Conservation (phyloP, 2,329 filamentous ascomycete genomes). For the Botryotinia calthae region DNA sequence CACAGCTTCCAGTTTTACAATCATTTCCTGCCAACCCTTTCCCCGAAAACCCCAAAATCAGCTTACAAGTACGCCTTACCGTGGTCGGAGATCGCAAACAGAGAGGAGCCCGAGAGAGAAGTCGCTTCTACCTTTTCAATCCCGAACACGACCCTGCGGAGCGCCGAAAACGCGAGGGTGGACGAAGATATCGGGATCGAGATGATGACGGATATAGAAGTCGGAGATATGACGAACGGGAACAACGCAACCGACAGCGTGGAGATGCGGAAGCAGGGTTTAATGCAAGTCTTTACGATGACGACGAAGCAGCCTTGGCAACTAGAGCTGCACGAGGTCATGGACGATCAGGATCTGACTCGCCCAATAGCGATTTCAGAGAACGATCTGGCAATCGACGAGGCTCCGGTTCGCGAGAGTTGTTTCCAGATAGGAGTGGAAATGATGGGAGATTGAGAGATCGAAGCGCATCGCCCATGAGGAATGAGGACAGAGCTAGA, state of each 20-base stretch:
- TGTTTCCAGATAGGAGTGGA: conserved; percentile 51
- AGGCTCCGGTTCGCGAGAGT: conserved; percentile 49
- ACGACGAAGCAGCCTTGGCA: conserved; percentile 48
- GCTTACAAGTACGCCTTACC: conserved; percentile 71
- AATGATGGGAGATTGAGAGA: conserved; percentile 37
- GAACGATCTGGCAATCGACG: conserved; percentile 20
- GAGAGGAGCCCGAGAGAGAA: conserved; percentile 72
- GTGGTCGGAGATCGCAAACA: conserved; percentile 76
- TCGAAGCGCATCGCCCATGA: conserved; percentile 39
- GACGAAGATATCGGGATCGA: conserved; percentile 60
- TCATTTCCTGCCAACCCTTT: conserved; percentile 67
- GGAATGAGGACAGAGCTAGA: conserved; percentile 40
- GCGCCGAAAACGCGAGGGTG: conserved; percentile 57
- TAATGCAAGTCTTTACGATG: conserved; percentile 80
- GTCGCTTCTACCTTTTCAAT: conserved; percentile 88
- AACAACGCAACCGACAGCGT: conserved; percentile 41
- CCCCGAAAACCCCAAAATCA: conserved; percentile 64
- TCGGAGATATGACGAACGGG: conserved; percentile 45
- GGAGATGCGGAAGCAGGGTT: conserved; percentile 58
- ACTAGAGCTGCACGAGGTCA: conserved; percentile 37
- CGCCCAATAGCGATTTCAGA: conserved; percentile 37
- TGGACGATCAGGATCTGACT: conserved; percentile 37
- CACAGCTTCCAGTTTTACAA: conserved; percentile 59
- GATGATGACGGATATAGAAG: conserved; percentile 47
- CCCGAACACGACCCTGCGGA: conserved; percentile 84